Evolutionary conservation across 352 stramenopile species (phyloP), one percentile per base, ranked within the genome.

Genomic region (Phytopythium chamaehyphon): DNA sequence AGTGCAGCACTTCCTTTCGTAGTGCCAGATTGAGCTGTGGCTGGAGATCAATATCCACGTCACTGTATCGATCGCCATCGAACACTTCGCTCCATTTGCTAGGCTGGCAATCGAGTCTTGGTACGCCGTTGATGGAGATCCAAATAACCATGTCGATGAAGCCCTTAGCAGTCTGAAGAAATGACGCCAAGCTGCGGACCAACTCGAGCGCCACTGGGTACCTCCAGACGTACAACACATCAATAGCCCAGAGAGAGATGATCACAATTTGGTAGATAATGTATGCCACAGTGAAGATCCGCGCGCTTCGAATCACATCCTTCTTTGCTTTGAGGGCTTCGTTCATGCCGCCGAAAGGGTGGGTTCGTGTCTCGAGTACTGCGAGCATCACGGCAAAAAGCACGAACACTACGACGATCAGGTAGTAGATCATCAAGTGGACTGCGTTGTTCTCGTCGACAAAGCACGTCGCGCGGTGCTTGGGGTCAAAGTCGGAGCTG

Each of bases 1-100:
- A 96, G 43, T 93, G 82, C 40, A 96, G 76, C 39, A 96, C 84
- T 59, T 96, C 86, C 50, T 92, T 93, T 6, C 86, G 76, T 47
- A 96, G 48, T 11, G 80, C 86, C 2, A 89, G 71, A 56, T 96
- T 96, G 21, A 96, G 66, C 49, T 96, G 85, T 4, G 83, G 83
- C 60, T 93, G 74, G 0, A 91, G 64, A 54, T 91, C 78, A 36
- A 93, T 84, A 40, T 91, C 77, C 3, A 91, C 62, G 46, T 93
- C 83, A 35, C 78, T 93, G 46, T 76, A 81, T 28, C 60, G 62
- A 48, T 87, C 69, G 8, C 53, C 73, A 39, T 79, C 68, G 9
- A 75, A 75, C 6, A 65, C 66, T 40, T 73, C 57, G 12, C 47
- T 62, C 54, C 62, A 63, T 55, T 47, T 52, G 3, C 61, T 44